These are phyloP conservation scores for Nigrospora oryzae DNA, from an alignment of 2,329 filamentous ascomycete genomes.

Conservation along the genomic window DNA sequence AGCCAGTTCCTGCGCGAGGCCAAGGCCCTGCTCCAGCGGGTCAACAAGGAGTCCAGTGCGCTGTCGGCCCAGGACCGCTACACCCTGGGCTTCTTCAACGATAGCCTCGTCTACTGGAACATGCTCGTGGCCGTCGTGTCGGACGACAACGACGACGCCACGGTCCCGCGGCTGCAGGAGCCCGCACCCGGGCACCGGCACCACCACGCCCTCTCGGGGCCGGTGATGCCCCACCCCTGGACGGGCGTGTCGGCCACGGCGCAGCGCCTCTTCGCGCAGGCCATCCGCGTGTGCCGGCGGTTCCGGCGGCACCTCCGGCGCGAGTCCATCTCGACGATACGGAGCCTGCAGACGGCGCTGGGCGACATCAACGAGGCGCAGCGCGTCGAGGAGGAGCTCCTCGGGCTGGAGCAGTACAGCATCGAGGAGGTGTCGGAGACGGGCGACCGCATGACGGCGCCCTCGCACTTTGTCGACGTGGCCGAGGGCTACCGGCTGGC, in stretches of 20 bases:
- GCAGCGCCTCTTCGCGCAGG: conserved; percentile 23
- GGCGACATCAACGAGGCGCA: conserved; percentile 23
- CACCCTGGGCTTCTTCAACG: conserved; percentile 26
- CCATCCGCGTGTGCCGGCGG: conserved; percentile 24
- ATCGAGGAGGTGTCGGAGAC: conserved; percentile 14
- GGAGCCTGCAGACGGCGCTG: conserved; percentile 15
- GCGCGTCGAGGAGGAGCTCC: conserved; percentile 22
- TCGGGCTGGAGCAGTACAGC: conserved; percentile 19
- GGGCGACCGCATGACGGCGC: conserved; percentile 16
- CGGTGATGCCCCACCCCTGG: conserved; percentile 24
- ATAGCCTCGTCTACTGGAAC: conserved; percentile 29
- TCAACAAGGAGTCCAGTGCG: conserved; percentile 3
- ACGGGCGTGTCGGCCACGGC: conserved; percentile 25
- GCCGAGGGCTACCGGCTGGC: conserved; percentile 28
- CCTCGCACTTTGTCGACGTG: conserved; percentile 21
- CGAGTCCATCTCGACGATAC: conserved; percentile 11
- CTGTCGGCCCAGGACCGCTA: conserved; percentile 14
- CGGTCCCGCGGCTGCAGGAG: conserved; percentile 3
- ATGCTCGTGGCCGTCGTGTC: conserved; percentile 28
- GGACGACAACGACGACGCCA: conserved; percentile 16
- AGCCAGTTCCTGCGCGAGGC: conserved; percentile 22
- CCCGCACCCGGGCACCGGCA: background rate
- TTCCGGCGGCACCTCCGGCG: conserved; percentile 17
- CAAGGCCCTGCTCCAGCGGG: conserved; percentile 5
- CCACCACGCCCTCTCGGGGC: background rate